Percentiles rank a stretch among this genome's conserved stretches.
Conservation (phyloP, 768 basidiomycete genomes). For the Tricholomella constricta region DNA sequence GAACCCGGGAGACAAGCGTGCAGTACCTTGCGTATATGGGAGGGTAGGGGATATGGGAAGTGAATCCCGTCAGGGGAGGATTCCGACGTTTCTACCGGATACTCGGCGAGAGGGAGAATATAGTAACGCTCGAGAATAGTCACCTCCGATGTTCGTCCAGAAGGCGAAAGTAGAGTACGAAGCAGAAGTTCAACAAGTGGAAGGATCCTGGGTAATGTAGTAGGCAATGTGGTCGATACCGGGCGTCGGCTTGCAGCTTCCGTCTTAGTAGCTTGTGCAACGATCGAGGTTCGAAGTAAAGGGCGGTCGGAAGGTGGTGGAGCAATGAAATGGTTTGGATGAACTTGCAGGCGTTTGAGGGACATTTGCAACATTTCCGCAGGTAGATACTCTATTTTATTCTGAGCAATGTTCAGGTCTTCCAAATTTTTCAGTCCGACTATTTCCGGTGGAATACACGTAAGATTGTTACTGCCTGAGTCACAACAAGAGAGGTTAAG, state of each 20-base stretch:
- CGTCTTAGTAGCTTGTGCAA: not conserved
- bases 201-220: slow-evolving; percentile 25
- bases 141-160: slow-evolving; percentile 14
- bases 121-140: slow-evolving; percentile 35
- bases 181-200: slow-evolving; percentile 36
- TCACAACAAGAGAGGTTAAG: slow-evolving; percentile 15
- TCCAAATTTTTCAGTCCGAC: slow-evolving; percentile 50
- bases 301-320: slow-evolving; percentile 16
- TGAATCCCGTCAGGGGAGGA: slow-evolving; percentile 12
- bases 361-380: slow-evolving; percentile 64
- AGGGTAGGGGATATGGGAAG: slow-evolving; percentile 25
- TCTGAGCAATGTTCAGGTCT: slow-evolving; percentile 63
- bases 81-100: not conserved
- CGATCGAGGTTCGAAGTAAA: slow-evolving; percentile 11
- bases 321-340: slow-evolving; percentile 62
- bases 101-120: slow-evolving; percentile 34
- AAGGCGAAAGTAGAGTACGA: slow-evolving; percentile 34
- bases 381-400: slow-evolving; percentile 60
- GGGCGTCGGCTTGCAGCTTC: slow-evolving; percentile 15
- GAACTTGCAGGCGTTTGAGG: slow-evolving; percentile 46
- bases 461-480: slow-evolving; percentile 60
- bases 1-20: slow-evolving; percentile 42
- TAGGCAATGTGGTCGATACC: slow-evolving; percentile 27
- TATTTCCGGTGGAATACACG: slow-evolving; percentile 65
- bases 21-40: slow-evolving; percentile 33